Evolutionary conservation across 495 filamentous ascomycete species (phyloP).

Genomic region (Sordaria brevicollis): DNA sequence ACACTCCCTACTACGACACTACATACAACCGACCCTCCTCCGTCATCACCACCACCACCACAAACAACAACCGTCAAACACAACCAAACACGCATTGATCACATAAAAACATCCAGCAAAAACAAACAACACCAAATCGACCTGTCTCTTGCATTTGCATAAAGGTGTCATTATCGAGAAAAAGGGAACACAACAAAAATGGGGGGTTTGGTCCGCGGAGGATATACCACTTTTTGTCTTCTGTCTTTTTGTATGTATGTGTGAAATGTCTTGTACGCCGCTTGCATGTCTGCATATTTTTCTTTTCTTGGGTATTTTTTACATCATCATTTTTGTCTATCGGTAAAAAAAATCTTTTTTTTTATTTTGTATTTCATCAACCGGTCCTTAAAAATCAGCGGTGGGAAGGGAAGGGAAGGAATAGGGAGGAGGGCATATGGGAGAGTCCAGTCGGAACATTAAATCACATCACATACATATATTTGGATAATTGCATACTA

Average conservation of each 20-base stretch:
- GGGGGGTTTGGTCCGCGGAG: background rate
- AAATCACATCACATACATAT: too few species aligned
- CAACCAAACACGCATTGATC: background rate
- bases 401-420: too few species aligned
- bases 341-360: background rate
- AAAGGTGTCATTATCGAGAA: background rate
- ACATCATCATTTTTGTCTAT: too few species aligned
- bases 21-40: background rate
- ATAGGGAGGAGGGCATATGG: too few species aligned
- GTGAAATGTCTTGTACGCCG: background rate
- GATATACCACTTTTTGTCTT: background rate
- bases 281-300: background rate
- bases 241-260: background rate
- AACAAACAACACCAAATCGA: background rate
- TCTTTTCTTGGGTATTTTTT: background rate
- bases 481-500: too few species aligned
- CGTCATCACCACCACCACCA: background rate
- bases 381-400: too few species aligned
- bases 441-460: too few species aligned
- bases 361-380: background rate
- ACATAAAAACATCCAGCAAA: background rate
- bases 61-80: background rate
- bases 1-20: background rate
- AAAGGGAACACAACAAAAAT: background rate
- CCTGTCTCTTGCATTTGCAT: background rate